Evolutionary conservation across 208 protist genomes (phyloP).

Genomic region (Trichomonas tenax): DNA sequence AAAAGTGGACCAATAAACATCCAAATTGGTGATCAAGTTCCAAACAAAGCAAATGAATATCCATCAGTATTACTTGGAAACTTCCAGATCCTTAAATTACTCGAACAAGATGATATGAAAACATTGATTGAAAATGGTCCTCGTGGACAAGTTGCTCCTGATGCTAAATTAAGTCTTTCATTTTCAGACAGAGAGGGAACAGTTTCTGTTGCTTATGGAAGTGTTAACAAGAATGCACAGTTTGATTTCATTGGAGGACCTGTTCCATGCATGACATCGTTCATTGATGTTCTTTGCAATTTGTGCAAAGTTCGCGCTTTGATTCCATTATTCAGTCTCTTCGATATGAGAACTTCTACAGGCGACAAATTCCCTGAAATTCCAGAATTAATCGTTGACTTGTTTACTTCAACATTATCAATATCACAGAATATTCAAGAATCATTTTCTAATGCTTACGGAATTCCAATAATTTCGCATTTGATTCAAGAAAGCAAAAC

Average conservation of each 20-base stretch:
- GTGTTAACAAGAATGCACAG: not conserved
- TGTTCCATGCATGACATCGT: not conserved
- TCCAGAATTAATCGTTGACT: not conserved
- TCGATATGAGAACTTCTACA: not conserved
- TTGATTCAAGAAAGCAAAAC: not conserved
- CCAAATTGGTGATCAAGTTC: not conserved
- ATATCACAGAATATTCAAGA: not conserved
- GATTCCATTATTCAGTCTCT: not conserved
- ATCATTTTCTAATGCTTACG: not conserved
- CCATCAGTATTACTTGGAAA: not conserved
- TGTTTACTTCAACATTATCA: not conserved
- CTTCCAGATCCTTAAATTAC: not conserved
- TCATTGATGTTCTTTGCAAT: not conserved
- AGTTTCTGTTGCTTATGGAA: not conserved
- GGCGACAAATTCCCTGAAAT: not conserved
- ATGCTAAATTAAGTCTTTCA: not conserved
- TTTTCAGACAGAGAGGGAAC: not conserved
- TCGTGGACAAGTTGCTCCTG: not conserved
- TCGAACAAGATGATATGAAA: not conserved
- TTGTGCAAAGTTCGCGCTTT: not conserved
- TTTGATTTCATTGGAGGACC: not conserved
- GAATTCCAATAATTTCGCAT: not conserved
- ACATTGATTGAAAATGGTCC: not conserved
- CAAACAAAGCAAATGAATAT: not conserved
- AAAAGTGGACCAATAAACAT: not conserved